Evolutionary conservation across 345 rosid species (phyloP).

Genomic region (Nasturtium officinale): DNA sequence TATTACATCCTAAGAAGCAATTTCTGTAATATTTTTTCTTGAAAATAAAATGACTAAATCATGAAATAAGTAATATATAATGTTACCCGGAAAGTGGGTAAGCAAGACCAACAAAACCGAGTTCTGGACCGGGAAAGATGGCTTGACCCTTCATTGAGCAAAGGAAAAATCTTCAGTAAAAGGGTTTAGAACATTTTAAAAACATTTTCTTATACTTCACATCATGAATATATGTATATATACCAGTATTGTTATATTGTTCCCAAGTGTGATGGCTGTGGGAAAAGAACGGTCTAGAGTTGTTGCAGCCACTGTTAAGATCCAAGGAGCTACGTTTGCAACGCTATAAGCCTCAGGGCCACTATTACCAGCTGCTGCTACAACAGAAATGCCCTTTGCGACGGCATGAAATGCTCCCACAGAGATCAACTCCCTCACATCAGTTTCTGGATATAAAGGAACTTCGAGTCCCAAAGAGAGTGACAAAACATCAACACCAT

Average conservation of each 20-base stretch:
- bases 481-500: constrained; percentile 47
- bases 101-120: constrained; percentile 45
- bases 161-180: background rate
- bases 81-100: constrained; percentile 36
- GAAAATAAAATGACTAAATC: too few species aligned
- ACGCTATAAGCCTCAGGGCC: constrained; percentile 53
- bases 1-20: too few species aligned
- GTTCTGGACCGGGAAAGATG: constrained; percentile 47
- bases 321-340: constrained; percentile 56
- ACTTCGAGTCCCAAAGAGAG: constrained; percentile 28
- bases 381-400: constrained; percentile 51
- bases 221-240: too few species aligned
- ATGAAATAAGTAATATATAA: background rate
- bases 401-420: constrained; percentile 61
- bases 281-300: constrained; percentile 60
- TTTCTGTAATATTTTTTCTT: too few species aligned
- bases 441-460: constrained; percentile 49
- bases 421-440: constrained; percentile 51
- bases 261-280: constrained; percentile 50
- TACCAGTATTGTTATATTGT: constrained; percentile 41
- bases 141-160: constrained; percentile 56
- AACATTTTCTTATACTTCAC: too few species aligned
- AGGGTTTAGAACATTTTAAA: background rate
- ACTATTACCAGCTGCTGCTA: constrained; percentile 50
- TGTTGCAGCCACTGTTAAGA: constrained; percentile 60